Base-by-base conservation (phyloP, 495 filamentous ascomycete genomes). In the Talaromyces ruber region DNA sequence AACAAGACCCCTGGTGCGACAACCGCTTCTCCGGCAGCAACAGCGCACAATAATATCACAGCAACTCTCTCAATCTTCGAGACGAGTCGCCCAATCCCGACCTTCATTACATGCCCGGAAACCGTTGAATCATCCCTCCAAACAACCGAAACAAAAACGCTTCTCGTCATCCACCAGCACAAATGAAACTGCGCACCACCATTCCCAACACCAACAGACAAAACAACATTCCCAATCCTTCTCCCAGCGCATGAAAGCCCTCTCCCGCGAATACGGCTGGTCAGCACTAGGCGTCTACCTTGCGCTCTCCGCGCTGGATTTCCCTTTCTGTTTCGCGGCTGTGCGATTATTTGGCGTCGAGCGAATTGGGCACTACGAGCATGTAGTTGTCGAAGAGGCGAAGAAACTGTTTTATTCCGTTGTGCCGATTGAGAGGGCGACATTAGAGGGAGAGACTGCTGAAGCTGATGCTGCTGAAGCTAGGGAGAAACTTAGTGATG, bases 181-280 rank as follows among this genome's bases (percentile, higher is more conserved):
- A 18, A 37, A 26, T 22, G 22, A 28, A n/a, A n/a, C 18, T 2
- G 47, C 47, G 18, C 47, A 52, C 18, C 47, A 52, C 7, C 47
- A 52, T 22, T 54, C 51, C 14, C 26, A 57, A 32, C 14, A 16
- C 2, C 28, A 34, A 56, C 6, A 56, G 34, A 21, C 45, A 0
- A 53, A 58, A 58, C 47, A 61, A 52, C 37, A 28, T 12, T 34
- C 67, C 3, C 65, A 67, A 45, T 58, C 66, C 2, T 70, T 96
- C 6, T 85, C 89, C 0, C 82, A 81, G 61, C 82, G 90, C 9
- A 71, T 98, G 62, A 88, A 83, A 68, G 90, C 90, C 66, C 81
- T 98, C n/a, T 91, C 89, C 0, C 83, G 88, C 47, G 95, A 97
- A 74, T 99, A 99, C 71, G 94, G 94, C 43, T 97, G 92, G 90